Base-by-base conservation (phyloP, 106 monocot genomes). In the Apostasia shenzhenica region DNA sequence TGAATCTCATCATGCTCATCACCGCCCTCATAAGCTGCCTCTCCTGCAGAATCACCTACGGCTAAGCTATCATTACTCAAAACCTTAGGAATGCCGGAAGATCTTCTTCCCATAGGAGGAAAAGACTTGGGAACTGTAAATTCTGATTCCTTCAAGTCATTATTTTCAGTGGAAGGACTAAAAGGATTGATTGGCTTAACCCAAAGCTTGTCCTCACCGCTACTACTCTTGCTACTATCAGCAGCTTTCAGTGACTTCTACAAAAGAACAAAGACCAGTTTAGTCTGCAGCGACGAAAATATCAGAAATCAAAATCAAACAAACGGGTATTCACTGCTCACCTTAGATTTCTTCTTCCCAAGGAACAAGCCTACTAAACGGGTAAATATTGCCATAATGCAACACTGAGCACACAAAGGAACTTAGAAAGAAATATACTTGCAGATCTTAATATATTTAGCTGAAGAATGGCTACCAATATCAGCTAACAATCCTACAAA, bases 291-390 rank as follows among this genome's bases (percentile, higher is more conserved):
- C 4, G 45, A 11, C 40, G 41, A 12, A 58, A 37, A 2, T 7
- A 48, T 60, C 53, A 12, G 8, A n/a, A 42, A 57, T 40, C 37
- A 70, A 51, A 9, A 57, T 0, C 40, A 14, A 54, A 14, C 14
- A 9, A 53, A 62, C 14, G 47, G 45, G 57, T 14, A 49, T 4
- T 5, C 43, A 37, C 42, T 44, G 52, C 68, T 53, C n/a, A 89
- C 89, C 83, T 91, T 94, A 4, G 56, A 75, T 69, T 77, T 86
- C 80, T 86, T 91, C 92, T 86, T 89, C 84, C 82, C 78, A 57
- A 59, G 11, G 46, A 81, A 75, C 42, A 92, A 69, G 12, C 64
- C 44, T 62, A 79, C 64, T 73, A 89, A 94, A 76, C 95, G 92
- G 38, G 48, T 65, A 62, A 92, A 75, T 78, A 45, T 82, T 43